Conservation (phyloP, 1,139 yeast genomes). For the Wickerhamomyces sp. region DNA sequence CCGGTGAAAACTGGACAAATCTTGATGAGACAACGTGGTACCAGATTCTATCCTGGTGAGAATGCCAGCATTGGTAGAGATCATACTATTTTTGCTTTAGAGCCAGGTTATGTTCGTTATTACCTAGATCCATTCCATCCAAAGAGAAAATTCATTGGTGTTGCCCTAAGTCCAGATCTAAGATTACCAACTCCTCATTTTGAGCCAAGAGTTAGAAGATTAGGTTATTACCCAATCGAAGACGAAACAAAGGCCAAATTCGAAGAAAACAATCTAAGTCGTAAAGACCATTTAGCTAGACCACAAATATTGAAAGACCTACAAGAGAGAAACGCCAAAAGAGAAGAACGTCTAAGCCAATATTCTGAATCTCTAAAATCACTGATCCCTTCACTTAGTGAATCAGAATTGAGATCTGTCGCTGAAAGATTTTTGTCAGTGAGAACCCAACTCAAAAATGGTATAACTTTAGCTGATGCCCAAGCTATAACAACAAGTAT, state of each 20-base stretch:
- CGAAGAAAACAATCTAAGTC: slow-evolving; percentile 40
- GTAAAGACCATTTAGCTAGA: slow-evolving; percentile 54
- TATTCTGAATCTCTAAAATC: slow-evolving; percentile 25
- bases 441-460: slow-evolving; percentile 44
- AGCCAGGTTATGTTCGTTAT: slow-evolving; percentile 90
- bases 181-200: slow-evolving; percentile 85
- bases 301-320: slow-evolving; percentile 42
- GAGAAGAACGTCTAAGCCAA: slow-evolving; percentile 27
- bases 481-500: slow-evolving; percentile 51
- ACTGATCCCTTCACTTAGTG: slow-evolving; percentile 30
- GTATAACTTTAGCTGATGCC: slow-evolving; percentile 51
- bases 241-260: slow-evolving; percentile 46
- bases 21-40: slow-evolving; percentile 92
- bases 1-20: slow-evolving; percentile 77
- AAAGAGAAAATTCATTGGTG: slow-evolving; percentile 82
- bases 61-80: slow-evolving; percentile 89
- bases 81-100: slow-evolving; percentile 86
- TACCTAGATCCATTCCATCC: slow-evolving; percentile 98
- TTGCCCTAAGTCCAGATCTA: slow-evolving; percentile 62
- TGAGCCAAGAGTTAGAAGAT: slow-evolving; percentile 77
- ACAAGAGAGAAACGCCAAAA: slow-evolving; percentile 35
- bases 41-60: slow-evolving; percentile 94
- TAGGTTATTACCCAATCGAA: slow-evolving; percentile 60
- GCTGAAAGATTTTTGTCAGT: slow-evolving; percentile 49
- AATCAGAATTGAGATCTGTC: slow-evolving; percentile 35